Evolutionary conservation across 129 eudicot species (phyloP).

Genomic region (Cynara cardunculus): DNA sequence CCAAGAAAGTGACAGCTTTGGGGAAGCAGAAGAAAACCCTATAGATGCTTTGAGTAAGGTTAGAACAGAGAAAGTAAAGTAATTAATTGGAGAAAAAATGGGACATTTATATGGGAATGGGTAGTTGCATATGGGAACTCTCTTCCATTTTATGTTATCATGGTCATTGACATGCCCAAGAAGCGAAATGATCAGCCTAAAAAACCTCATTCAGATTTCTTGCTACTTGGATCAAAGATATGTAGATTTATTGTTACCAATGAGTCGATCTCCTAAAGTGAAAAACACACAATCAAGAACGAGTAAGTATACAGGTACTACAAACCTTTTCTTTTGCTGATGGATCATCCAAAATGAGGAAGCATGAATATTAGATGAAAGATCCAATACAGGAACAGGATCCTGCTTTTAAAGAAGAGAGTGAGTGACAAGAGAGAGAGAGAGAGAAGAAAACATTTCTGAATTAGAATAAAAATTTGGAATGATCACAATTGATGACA

Average conservation of each 20-base stretch:
- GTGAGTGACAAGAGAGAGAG: not conserved
- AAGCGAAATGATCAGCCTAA: not conserved
- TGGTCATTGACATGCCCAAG: not conserved
- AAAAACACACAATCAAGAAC: conserved; percentile 7
- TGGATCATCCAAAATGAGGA: conserved; percentile 95
- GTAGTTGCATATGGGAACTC: not conserved
- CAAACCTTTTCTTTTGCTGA: conserved; percentile 69
- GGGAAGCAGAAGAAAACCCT: no score
- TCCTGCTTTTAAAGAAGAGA: conserved; percentile 48
- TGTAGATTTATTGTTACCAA: not conserved
- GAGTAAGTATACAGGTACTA: conserved; percentile 3
- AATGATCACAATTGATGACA: not conserved
- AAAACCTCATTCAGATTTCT: conserved; percentile 1
- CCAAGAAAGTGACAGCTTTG: no score
- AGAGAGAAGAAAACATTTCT: not conserved
- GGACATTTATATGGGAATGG: not conserved
- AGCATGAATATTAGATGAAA: conserved; percentile 54
- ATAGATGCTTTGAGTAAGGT: no score
- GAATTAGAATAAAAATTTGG: not conserved
- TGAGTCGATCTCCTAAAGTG: not conserved
- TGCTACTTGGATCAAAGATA: not conserved
- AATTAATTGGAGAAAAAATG: not conserved
- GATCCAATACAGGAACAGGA: conserved; percentile 79
- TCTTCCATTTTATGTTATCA: no score
- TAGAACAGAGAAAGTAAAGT: no score